Base-by-base conservation (phyloP, 2,329 filamentous ascomycete genomes). In the Pseudonectria buxi region DNA sequence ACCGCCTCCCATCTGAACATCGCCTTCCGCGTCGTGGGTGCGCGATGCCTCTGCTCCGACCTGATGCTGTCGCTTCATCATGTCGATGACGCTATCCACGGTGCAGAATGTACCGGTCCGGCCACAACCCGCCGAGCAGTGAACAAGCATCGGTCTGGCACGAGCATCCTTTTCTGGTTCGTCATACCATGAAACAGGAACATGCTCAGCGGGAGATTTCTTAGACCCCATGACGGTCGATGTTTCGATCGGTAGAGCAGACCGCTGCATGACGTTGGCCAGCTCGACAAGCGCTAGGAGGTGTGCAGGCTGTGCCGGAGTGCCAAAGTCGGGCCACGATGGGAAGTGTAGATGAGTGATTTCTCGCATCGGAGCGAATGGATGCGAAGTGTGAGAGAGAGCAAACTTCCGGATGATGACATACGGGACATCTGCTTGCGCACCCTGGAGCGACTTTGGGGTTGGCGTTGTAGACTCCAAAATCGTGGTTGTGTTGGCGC, bases 31-130 rank as follows among this genome's bases (percentile, higher is more conserved):
- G 29, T 59, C 54, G 25, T 41, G 43, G 9, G 38, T 32, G 10
- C 36, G 35, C 11, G 38, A 38, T 3, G 41, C 44, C 1, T 46
- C 46, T 15, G 49, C 45, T 26, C 60, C 61, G 7, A 58, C 58
- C 33, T 67, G 59, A 24, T 68, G 74, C 60, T 95, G 88, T n/a
- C 86, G 79, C 65, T 95, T 95, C 41, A 98, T 67, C 85, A 95
- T 94, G 61, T 95, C 89, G 37, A 96, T 82, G 7, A 96, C 92
- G 26, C 83, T 90, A 58, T 96, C 92, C 12, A 96, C 88, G 0
- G 92, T 94, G 59, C 92, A 96, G 56, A 96, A 98, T 0, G 92
- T 90, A 4, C 92, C 92, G 0, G 92, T 98, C 11, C 92, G 83
- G 1, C 92, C 92, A 62, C 92, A 98, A 0, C 92, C 92, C 4